Evolutionary conservation across 2,329 filamentous ascomycete species (phyloP).

Genomic region (Fusarium albosuccineum): DNA sequence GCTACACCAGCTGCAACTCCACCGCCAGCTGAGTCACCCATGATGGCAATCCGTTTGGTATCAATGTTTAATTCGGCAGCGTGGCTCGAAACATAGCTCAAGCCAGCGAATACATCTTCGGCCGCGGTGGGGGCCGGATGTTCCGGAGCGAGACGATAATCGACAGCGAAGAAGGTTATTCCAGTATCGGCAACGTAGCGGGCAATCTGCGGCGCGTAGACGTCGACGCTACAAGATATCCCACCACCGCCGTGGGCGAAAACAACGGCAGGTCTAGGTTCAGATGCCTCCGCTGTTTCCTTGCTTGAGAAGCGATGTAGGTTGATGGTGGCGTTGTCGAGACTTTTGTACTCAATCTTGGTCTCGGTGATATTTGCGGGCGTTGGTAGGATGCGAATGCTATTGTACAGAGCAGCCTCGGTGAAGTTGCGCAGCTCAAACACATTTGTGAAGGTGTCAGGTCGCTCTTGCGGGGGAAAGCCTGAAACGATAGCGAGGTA

Average conservation of each 20-base stretch:
- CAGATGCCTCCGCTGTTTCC: background rate
- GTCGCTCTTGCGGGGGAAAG: background rate
- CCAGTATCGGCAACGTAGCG: constrained; percentile 43
- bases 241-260: constrained; percentile 59
- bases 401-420: constrained; percentile 2
- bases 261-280: constrained; percentile 46
- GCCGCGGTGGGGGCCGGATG: constrained; percentile 51
- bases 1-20: constrained; percentile 44
- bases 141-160: constrained; percentile 60
- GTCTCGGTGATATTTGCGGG: constrained; percentile 19
- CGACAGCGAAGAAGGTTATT: constrained; percentile 53
- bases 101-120: constrained; percentile 53
- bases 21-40: constrained; percentile 43
- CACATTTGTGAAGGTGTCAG: constrained; percentile 9
- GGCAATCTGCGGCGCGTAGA: constrained; percentile 43
- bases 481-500: constrained; percentile 7
- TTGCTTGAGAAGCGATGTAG: constrained; percentile 33
- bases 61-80: constrained; percentile 38
- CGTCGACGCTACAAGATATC: constrained; percentile 48
- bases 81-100: constrained; percentile 45
- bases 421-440: constrained; percentile 21
- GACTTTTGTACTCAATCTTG: constrained; percentile 28
- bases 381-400: constrained; percentile 1
- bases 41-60: constrained; percentile 34
- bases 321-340: constrained; percentile 30